Conservation (phyloP, 257 asterid genomes). For the Petrea volubilis region DNA sequence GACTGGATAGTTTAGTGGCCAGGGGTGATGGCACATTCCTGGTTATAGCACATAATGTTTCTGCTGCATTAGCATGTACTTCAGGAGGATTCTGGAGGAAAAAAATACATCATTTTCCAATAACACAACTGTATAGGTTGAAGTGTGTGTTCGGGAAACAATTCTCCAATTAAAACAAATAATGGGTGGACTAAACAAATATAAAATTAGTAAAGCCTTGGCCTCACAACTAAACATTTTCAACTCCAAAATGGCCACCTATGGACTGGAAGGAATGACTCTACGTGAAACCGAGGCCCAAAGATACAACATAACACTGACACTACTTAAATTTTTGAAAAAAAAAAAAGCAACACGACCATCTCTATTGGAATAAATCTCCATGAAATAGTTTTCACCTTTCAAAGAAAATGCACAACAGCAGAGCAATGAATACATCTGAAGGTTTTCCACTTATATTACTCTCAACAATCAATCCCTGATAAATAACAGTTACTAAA, state of each 20-base stretch:
- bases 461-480: constrained; percentile 13
- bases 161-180: constrained; percentile 14
- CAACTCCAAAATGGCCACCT: constrained; percentile 23
- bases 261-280: constrained; percentile 17
- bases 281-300: constrained; percentile 10
- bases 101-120: constrained; percentile 21
- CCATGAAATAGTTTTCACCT: neutral
- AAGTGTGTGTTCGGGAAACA: constrained; percentile 20
- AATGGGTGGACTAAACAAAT: constrained; percentile 20
- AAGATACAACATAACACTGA: constrained; percentile 17
- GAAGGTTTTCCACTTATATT: constrained; percentile 24
- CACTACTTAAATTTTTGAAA: neutral
- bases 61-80: constrained; percentile 98
- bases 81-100: constrained; percentile 81
- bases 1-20: constrained; percentile 87
- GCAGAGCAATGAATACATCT: constrained; percentile 20
- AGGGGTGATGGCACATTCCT: constrained; percentile 86
- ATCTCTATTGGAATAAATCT: neutral
- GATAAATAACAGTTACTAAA: constrained; percentile 21
- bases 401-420: constrained; percentile 26
- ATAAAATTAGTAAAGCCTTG: constrained; percentile 21
- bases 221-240: constrained; percentile 18
- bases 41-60: constrained; percentile 87
- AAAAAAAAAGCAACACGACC: neutral
- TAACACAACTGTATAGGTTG: constrained; percentile 5